Conservation (phyloP, 75 land plant species). For the Azolla pinnata region DNA sequence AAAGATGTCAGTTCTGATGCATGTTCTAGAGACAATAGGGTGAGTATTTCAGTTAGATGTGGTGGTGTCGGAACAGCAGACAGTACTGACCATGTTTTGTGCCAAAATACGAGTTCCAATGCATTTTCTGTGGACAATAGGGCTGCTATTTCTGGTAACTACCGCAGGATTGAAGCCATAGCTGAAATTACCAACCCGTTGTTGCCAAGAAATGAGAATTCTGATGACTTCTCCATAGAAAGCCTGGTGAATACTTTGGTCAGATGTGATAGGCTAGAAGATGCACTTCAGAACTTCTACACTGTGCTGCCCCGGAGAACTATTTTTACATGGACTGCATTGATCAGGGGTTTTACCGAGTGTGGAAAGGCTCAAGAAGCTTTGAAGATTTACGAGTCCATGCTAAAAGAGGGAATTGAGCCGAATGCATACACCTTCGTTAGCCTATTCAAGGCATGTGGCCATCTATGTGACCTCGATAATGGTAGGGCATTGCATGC, state of each 20-base stretch:
- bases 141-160: too few species aligned
- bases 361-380: slow-evolving; percentile 16
- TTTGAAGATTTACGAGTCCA: slow-evolving; percentile 17
- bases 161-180: too few species aligned
- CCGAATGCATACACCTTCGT: slow-evolving; percentile 46
- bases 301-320: slow-evolving; percentile 35
- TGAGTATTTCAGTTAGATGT: too few species aligned
- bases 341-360: slow-evolving; percentile 39
- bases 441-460: slow-evolving; percentile 41
- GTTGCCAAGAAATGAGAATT: too few species aligned
- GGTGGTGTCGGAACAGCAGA: too few species aligned
- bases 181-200: too few species aligned
- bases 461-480: slow-evolving; percentile 19
- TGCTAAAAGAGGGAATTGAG: slow-evolving; percentile 11
- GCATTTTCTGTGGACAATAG: too few species aligned
- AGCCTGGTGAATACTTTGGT: slow-evolving; percentile 29
- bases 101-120: too few species aligned
- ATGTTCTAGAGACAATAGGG: too few species aligned
- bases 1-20: too few species aligned
- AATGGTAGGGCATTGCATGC: slow-evolving; percentile 32
- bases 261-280: slow-evolving; percentile 3
- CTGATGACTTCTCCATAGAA: too few species aligned
- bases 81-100: too few species aligned
- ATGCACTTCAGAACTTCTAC: slow-evolving; percentile 39
- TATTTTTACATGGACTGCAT: slow-evolving; percentile 47